Conservation (phyloP, 176 grass and related monocot species). For the Paspalum notatum region DNA sequence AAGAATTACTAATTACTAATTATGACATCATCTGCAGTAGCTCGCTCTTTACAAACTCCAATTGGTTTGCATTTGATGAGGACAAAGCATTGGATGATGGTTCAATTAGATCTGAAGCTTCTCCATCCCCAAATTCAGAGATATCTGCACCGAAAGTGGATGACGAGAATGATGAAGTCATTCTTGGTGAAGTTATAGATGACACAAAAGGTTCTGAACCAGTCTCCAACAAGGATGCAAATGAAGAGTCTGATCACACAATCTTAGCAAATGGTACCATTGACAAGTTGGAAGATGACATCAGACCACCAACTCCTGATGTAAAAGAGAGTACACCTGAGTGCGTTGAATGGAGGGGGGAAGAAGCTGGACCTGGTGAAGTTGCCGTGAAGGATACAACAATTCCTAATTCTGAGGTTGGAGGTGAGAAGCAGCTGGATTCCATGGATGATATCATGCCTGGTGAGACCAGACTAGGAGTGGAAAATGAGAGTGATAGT, state of each 20-base stretch:
- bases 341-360: conserved; percentile 51
- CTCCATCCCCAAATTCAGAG: conserved; percentile 59
- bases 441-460: conserved; percentile 12
- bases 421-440: conserved; percentile 30
- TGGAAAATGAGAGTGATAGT: conserved; percentile 24
- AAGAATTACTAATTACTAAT: conserved; percentile 21
- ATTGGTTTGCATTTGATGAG: conserved; percentile 94
- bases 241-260: conserved; percentile 28
- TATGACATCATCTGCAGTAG: conserved; percentile 63
- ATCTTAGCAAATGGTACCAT: conserved; percentile 23
- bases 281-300: conserved; percentile 41
- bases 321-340: conserved; percentile 49
- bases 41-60: conserved; percentile 92
- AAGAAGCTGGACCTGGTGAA: conserved; percentile 42
- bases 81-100: conserved; percentile 52
- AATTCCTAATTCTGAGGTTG: conserved; percentile 25
- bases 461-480: conserved; percentile 23
- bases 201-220: conserved; percentile 37
- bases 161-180: conserved; percentile 44
- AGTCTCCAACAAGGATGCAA: conserved; percentile 25
- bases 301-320: conserved; percentile 56
- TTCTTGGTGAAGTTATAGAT: conserved; percentile 45
- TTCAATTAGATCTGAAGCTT: conserved; percentile 39
- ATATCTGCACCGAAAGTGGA: conserved; percentile 37
- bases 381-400: conserved; percentile 33